Evolutionary conservation across 2,329 filamentous ascomycete species (phyloP).

Genomic region (Ceratocystis smalleyi): DNA sequence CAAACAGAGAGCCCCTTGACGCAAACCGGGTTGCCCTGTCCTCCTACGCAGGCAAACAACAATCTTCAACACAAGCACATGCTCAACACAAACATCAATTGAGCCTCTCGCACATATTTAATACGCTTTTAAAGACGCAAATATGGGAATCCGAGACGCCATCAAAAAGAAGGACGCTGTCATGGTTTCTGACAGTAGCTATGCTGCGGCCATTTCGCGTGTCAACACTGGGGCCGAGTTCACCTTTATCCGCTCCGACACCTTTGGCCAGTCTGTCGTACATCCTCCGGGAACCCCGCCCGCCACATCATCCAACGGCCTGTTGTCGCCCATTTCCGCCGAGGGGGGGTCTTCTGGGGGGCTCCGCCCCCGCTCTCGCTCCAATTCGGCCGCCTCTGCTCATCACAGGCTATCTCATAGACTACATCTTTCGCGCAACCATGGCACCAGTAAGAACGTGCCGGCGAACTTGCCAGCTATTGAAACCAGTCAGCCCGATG

Average conservation of each 20-base stretch:
- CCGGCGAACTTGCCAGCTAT: conserved; percentile 70
- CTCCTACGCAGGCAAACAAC: neutral
- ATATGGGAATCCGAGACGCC: conserved; percentile 38
- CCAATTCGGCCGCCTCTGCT: conserved; percentile 32
- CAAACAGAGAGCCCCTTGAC: neutral
- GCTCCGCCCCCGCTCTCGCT: conserved; percentile 26
- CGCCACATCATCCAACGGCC: conserved; percentile 6
- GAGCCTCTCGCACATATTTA: neutral
- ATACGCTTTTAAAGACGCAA: conserved; percentile 10
- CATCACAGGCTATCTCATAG: conserved; percentile 47
- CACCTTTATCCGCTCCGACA: conserved; percentile 74
- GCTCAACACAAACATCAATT: neutral
- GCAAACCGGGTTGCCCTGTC: neutral
- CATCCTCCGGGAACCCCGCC: conserved; percentile 40
- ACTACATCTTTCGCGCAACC: conserved; percentile 48
- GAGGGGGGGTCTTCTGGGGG: conserved; percentile 10
- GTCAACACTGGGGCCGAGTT: conserved; percentile 45
- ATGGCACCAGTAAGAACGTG: conserved; percentile 53
- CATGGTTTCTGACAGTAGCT: conserved; percentile 23
- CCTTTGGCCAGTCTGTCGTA: conserved; percentile 62
- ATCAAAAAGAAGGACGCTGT: conserved; percentile 39
- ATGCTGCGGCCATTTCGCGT: conserved; percentile 26
- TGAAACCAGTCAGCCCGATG: conserved; percentile 26
- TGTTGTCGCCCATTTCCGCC: conserved; percentile 12
- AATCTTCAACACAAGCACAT: neutral